Conservation (phyloP, 805 yeast genomes). For the Cyberlindnera americana region DNA sequence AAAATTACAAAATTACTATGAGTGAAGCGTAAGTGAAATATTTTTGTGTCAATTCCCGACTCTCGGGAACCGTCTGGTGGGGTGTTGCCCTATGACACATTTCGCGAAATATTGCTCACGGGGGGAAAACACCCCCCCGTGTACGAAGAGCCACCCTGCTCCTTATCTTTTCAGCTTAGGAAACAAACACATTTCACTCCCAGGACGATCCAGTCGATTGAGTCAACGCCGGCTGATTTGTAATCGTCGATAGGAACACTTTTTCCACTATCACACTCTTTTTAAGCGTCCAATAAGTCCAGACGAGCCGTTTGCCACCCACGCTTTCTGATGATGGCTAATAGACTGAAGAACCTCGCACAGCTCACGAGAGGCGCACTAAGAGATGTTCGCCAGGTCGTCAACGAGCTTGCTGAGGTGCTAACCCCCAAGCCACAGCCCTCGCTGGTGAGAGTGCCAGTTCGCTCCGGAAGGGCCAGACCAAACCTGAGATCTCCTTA, state of each 20-base stretch:
- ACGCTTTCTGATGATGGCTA: constrained; percentile 27
- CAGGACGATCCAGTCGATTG: too few relatives aligned
- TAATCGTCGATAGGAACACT: not conserved
- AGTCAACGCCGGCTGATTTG: too few relatives aligned
- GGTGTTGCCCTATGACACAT: too few relatives aligned
- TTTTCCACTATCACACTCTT: not conserved
- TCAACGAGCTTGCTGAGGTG: constrained; percentile 41
- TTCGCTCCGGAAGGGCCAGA: constrained; percentile 23
- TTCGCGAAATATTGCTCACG: too few relatives aligned
- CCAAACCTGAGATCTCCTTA: constrained; percentile 17
- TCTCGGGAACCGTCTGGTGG: too few relatives aligned
- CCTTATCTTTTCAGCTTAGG: too few relatives aligned
- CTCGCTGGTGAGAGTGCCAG: constrained; percentile 38
- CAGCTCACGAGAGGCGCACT: constrained; percentile 44
- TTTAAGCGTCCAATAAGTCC: not conserved
- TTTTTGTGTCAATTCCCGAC: too few relatives aligned
- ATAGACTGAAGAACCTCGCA: constrained; percentile 40
- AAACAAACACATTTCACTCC: too few relatives aligned
- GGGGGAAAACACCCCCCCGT: too few relatives aligned
- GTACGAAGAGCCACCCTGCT: too few relatives aligned
- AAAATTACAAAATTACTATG: too few relatives aligned
- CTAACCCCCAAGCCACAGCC: constrained; percentile 34
- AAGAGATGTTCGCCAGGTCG: constrained; percentile 42
- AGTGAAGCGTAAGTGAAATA: too few relatives aligned
- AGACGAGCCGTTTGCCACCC: constrained; percentile 6